Percentiles rank a stretch among this genome's conserved stretches.
These are phyloP conservation scores for Cucumis hystrix DNA, from an alignment of 306 rosid species.

Conservation along the genomic window DNA sequence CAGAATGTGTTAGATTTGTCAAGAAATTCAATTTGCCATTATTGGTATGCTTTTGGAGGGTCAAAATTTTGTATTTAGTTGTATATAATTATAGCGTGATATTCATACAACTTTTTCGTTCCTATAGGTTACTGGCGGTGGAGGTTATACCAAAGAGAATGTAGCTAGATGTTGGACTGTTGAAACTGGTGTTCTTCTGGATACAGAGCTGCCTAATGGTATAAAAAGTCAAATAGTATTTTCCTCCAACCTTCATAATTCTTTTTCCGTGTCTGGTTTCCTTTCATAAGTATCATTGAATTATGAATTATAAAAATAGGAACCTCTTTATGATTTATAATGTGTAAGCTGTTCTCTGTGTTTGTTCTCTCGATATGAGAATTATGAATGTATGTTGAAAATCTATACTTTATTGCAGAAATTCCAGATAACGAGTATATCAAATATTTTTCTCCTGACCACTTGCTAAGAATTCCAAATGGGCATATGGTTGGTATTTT, in stretches of 20 bases:
- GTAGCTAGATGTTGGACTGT: constrained; percentile 97
- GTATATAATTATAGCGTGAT: background rate
- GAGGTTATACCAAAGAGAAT: constrained; percentile 97
- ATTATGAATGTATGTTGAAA: background rate
- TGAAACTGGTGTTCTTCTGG: constrained; percentile 96
- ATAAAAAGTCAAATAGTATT: constrained; percentile 8
- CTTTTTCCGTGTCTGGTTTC: background rate
- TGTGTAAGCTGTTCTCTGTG: background rate
- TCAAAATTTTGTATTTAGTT: background rate
- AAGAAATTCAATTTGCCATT: constrained; percentile 89
- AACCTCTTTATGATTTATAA: background rate
- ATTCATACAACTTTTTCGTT: background rate
- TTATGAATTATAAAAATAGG: too few relatives aligned
- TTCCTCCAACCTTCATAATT: background rate
- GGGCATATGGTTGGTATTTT: constrained; percentile 64
- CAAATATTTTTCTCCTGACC: constrained; percentile 83
- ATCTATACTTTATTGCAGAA: constrained; percentile 47
- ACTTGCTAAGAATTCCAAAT: constrained; percentile 67
- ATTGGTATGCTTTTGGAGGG: constrained; percentile 41
- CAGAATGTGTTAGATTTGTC: constrained; percentile 90
- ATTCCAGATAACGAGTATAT: constrained; percentile 89
- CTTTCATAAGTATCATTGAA: background rate
- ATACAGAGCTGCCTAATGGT: constrained; percentile 93
- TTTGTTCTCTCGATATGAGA: background rate
- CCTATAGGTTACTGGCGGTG: constrained; percentile 91